Base-by-base conservation (phyloP, 805 yeast genomes). In the Yarrowia bubula region DNA sequence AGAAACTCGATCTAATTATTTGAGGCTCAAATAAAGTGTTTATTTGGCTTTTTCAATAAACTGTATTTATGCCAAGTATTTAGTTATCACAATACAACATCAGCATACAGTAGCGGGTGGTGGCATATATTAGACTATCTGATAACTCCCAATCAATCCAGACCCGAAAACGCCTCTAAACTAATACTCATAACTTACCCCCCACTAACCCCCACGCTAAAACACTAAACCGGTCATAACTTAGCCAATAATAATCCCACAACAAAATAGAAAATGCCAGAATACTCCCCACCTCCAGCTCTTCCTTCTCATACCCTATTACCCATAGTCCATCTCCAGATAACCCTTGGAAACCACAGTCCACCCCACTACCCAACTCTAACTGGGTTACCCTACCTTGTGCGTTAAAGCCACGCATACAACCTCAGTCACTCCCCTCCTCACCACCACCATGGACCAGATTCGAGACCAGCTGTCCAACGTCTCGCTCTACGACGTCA, bases 401-500 rank as follows among this genome's bases (percentile, higher is more conserved):
- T 22, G 44, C 60, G 39, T 51, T 38, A 51, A 51, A 51, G 60
- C 60, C 60, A 51, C 60, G 60, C 60, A 51, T 38, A 28, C 44
- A n/a, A 22, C 14, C 3, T 35, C 43, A 22, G n/a, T 18, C 43
- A n/a, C 33, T 4, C 32, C 14, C 14, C 60, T 48, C 15, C 18
- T 22, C 43, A 38, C 60, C 43, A 38, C 60, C 60, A 51, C 60
- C 18, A 51, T 51, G 60, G 60, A 51, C 44, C 60, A 51, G 44
- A 38, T 51, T 51, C 60, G 60, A 39, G 61, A 55, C 47, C 61
- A 55, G 61, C 15, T 55, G 61, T 6, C 61, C 61, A 93, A 93
- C 80, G 81, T 95, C 71, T 86, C 91, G 53, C 80, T 95, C 67
- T 95, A 93, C 78, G 99, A 95, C 76, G 97, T 96, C 72, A 95